Evolutionary conservation across 495 filamentous ascomycete species (phyloP).

Genomic region (Coniosporium apollinis): DNA sequence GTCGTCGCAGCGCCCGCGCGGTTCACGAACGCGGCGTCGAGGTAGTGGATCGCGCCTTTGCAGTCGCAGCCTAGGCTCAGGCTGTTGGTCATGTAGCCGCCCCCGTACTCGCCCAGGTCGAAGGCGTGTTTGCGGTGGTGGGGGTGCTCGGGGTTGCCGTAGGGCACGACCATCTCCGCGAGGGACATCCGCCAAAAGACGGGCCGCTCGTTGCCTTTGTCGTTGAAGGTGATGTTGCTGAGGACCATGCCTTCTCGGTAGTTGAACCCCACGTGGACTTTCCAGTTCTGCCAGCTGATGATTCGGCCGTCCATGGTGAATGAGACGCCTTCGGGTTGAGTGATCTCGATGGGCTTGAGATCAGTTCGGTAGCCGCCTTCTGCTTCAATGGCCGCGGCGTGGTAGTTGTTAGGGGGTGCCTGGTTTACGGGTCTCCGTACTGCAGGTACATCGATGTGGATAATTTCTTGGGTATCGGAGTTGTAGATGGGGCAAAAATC

Average conservation of each 20-base stretch:
- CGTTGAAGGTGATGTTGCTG: conserved; percentile 82
- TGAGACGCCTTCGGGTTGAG: conserved; percentile 85
- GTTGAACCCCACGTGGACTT: conserved; percentile 87
- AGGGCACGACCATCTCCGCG: conserved; percentile 93
- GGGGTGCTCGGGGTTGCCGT: conserved; percentile 83
- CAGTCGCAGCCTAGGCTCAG: conserved; percentile 83
- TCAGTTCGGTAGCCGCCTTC: conserved; percentile 64
- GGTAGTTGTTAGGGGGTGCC: conserved; percentile 62
- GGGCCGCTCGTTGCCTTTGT: conserved; percentile 63
- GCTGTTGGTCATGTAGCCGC: conserved; percentile 91
- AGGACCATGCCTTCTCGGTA: conserved; percentile 88
- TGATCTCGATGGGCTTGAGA: conserved; percentile 87
- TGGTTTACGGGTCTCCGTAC: conserved; percentile 65
- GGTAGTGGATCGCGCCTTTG: conserved; percentile 87
- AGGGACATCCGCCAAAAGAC: conserved; percentile 86
- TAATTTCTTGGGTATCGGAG: conserved; percentile 62
- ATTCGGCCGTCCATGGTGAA: conserved; percentile 64
- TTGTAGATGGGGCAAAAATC: conserved; percentile 94
- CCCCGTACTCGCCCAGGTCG: conserved; percentile 86
- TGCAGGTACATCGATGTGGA: conserved; percentile 78
- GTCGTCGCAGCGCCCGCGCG: conserved; percentile 56
- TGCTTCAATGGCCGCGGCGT: conserved; percentile 52
- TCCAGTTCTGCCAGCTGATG: conserved; percentile 95
- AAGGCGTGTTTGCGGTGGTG: conserved; percentile 93
- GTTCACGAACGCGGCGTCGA: conserved; percentile 73